phyloP scores from a whole-genome alignment of 1,284 basidiomycete genomes.

The Cryptococcus sp. region DNA sequence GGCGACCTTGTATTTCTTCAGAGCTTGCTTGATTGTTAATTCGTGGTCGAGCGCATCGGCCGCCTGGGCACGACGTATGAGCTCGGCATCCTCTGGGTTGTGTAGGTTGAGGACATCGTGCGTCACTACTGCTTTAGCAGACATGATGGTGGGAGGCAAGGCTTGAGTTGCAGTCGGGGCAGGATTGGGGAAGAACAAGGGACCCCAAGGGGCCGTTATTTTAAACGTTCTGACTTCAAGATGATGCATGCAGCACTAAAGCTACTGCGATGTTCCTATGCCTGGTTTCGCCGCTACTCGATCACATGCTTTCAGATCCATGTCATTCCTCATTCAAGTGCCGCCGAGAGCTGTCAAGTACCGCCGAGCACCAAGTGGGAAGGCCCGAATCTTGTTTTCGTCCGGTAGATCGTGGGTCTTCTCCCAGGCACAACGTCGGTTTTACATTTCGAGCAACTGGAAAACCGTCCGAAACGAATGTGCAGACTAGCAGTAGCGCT shows the following conservation, averaged over 20 bases:
- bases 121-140: neutral
- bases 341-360: neutral
- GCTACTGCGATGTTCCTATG: neutral
- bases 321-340: neutral
- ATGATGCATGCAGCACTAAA: neutral
- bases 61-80: constrained; percentile 19
- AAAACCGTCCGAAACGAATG: too few species aligned
- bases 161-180: neutral
- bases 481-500: too few species aligned
- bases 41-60: constrained; percentile 18
- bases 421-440: too few species aligned
- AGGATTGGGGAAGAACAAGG: neutral
- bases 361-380: too few species aligned
- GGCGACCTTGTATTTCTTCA: constrained; percentile 28
- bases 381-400: too few species aligned
- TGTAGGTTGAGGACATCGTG: neutral
- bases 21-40: constrained; percentile 23
- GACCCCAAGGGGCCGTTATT: neutral
- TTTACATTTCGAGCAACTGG: too few species aligned
- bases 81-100: constrained; percentile 6
- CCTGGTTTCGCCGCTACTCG: neutral
- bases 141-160: neutral
- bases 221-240: neutral
- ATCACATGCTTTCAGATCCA: neutral
- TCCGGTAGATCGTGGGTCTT: too few species aligned